Evolutionary conservation across 805 yeast genomes (phyloP), one percentile per base, ranked within the genome.

Genomic region (Candida maris): DNA sequence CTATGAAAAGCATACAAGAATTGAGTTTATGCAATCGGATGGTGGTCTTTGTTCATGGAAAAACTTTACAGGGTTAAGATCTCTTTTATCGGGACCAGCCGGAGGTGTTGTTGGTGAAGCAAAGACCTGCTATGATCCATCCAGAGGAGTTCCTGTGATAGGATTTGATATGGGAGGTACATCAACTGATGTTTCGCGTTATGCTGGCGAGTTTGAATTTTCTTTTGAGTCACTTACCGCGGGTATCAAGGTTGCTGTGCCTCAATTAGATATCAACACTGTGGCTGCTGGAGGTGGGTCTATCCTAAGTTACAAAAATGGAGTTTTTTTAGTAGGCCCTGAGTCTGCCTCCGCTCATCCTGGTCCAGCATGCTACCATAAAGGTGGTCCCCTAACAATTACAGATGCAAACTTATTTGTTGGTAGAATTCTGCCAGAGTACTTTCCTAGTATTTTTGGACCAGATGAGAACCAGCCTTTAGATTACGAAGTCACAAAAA

Each of bases 311-410:
- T 81, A 81, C 75, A 70, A 73, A 47, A 79, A 79, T 51, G 86
- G 87, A 3, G 59, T 81, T 17, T 82, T 83, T 51, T 73, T 70
- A 5, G 94, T 85, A 5, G 95, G 95, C 2, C 95, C 95, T 0
- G 88, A 81, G 46, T 77, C 86, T 37, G 93, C 94, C 5, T 71
- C 85, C 8, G 82, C 93, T 1, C 87, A 85, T 50, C 95, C 95
- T 4, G 94, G 94, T 4, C 93, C 95, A 3, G 85, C 87, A 3
- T 82, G 88, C 50, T 85, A 85, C 59, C 67, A 88, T 37, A 85
- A 84, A 49, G 81, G 82, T 10, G 94, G 94, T n/a, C 89, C 87
- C 1, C 59, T 85, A 39, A 84, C 94, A 0, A 79, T 85, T 4
- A 85, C 95, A 0, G 95, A 85, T 61, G 95, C 95, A 4, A 85